A percentile compares a stretch with the other conserved stretches of the same genome.
Evolutionary conservation across 352 stramenopile species (phyloP).

Genomic region (Phytophthora citrophthora): DNA sequence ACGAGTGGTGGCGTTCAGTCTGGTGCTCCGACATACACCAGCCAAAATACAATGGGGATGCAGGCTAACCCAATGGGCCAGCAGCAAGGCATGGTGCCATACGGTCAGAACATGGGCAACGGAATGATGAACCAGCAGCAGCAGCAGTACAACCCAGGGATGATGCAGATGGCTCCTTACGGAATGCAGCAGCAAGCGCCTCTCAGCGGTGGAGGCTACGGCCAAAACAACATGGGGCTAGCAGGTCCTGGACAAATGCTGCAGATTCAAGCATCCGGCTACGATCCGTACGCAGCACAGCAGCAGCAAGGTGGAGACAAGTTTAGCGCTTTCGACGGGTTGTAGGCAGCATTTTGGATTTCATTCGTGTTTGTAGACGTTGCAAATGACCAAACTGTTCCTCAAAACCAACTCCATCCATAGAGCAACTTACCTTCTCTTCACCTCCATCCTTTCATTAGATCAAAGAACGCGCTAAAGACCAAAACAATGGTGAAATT

Average conservation of each 20-base stretch:
- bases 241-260: conserved; percentile 68
- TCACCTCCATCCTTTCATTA: no score
- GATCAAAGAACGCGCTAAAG: no score
- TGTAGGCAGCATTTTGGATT: conserved; percentile 47
- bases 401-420: background rate
- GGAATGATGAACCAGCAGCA: conserved; percentile 52
- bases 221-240: conserved; percentile 47
- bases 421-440: background rate
- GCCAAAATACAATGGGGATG: conserved; percentile 45
- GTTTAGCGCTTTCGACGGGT: conserved; percentile 83
- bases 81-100: conserved; percentile 40
- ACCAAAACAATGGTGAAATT: conserved; percentile 20
- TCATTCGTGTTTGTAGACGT: conserved; percentile 42
- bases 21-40: conserved; percentile 44
- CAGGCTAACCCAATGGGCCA: conserved; percentile 26
- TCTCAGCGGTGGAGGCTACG: conserved; percentile 49
- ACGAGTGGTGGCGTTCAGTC: conserved; percentile 37
- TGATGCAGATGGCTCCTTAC: conserved; percentile 86
- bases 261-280: conserved; percentile 71
- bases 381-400: conserved; percentile 15
- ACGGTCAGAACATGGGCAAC: conserved; percentile 41
- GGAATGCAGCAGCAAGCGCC: conserved; percentile 63
- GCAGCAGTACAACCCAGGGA: conserved; percentile 54
- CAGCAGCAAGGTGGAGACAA: conserved; percentile 64
- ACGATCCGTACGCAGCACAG: conserved; percentile 57